Evolutionary conservation across 1,139 yeast genomes (phyloP).

Genomic region (Komagataea norvegica): DNA sequence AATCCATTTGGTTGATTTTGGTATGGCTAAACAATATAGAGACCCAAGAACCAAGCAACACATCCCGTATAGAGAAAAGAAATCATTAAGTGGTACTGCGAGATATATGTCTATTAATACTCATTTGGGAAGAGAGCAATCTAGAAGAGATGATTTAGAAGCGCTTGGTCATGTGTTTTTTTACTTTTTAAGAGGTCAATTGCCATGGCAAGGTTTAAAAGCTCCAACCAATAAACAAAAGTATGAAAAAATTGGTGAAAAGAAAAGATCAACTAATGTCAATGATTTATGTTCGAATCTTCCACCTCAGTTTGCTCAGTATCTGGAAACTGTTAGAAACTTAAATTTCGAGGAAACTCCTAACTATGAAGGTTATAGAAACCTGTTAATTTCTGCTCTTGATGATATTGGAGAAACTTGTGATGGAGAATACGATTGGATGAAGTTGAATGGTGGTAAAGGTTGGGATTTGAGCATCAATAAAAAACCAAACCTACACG

Average conservation of each 20-base stretch:
- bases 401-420: constrained; percentile 66
- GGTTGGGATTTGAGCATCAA: constrained; percentile 87
- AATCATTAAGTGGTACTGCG: constrained; percentile 93
- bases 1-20: constrained; percentile 78
- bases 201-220: constrained; percentile 98
- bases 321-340: constrained; percentile 76
- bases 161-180: constrained; percentile 93
- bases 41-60: constrained; percentile 94
- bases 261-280: constrained; percentile 82
- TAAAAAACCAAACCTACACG: constrained; percentile 86
- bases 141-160: constrained; percentile 93
- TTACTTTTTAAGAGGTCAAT: constrained; percentile 86
- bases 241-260: constrained; percentile 94
- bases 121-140: constrained; percentile 94
- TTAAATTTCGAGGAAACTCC: constrained; percentile 91
- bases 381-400: constrained; percentile 69
- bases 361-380: constrained; percentile 81
- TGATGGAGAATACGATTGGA: constrained; percentile 93
- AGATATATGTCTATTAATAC: constrained; percentile 97
- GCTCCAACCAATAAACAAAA: constrained; percentile 97
- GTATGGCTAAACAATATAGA: constrained; percentile 97
- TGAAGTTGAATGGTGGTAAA: constrained; percentile 83
- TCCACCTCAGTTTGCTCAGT: constrained; percentile 84
- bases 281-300: constrained; percentile 74
- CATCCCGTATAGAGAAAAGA: constrained; percentile 93